Percentiles rank a stretch among this genome's conserved stretches.
Conservation (phyloP, 2,329 filamentous ascomycete species). For the Cordyceps cicadae region DNA sequence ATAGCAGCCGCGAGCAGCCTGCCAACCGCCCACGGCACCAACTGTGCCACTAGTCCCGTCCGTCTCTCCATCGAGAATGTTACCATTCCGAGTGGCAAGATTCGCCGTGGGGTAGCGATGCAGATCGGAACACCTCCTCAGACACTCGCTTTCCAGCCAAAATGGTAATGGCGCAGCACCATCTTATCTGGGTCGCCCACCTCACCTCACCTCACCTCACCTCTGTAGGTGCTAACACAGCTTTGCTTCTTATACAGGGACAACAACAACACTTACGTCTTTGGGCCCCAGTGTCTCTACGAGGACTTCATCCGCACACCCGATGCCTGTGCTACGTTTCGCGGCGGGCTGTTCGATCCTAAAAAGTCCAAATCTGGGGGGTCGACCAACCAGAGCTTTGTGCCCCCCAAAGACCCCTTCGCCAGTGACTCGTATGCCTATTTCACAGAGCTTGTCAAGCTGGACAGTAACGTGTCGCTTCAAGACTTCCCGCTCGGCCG, state of each 20-base stretch:
- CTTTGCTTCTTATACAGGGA: no score
- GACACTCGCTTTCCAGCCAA: conserved; percentile 11
- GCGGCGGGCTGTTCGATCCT: conserved; percentile 12
- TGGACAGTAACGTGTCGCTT: conserved; percentile 7
- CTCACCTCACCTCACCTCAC: neutral
- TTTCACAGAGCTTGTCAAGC: conserved; percentile 12
- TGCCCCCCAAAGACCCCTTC: conserved; percentile 5
- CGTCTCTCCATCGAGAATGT: conserved; percentile 5
- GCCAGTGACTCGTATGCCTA: conserved; percentile 7
- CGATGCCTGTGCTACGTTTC: conserved; percentile 11
- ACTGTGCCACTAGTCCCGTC: neutral
- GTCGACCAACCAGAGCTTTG: neutral
- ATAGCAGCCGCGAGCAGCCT: neutral
- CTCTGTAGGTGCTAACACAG: neutral
- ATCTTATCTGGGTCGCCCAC: no score
- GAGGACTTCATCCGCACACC: neutral
- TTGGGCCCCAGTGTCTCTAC: conserved; percentile 9
- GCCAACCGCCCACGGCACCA: neutral
- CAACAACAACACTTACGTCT: conserved; percentile 14
- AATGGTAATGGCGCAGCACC: conserved; percentile 9
- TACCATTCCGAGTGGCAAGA: neutral
- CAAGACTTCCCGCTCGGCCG: conserved; percentile 9
- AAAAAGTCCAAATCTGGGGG: neutral
- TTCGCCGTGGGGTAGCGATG: conserved; percentile 10
- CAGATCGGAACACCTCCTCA: conserved; percentile 9